Evolutionary conservation across 1,284 basidiomycete species (phyloP).

Genomic region (Sanguinoderma infundibulare): DNA sequence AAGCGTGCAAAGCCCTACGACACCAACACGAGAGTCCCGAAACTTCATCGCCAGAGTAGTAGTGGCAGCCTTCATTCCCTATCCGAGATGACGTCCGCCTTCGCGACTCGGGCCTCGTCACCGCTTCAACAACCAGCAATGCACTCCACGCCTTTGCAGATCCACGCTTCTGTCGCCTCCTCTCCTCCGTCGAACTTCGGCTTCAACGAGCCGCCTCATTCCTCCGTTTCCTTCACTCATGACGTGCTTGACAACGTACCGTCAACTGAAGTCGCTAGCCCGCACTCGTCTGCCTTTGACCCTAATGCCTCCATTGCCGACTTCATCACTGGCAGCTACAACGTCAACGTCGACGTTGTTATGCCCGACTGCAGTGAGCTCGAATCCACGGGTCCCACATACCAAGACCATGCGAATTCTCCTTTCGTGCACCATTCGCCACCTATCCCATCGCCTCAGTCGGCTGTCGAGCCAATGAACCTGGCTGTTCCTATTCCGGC

Average conservation of each 20-base stretch:
- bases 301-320: slow-evolving; percentile 23
- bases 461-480: slow-evolving; percentile 31
- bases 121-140: slow-evolving; percentile 35
- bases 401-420: slow-evolving; percentile 19
- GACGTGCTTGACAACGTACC: slow-evolving; percentile 15
- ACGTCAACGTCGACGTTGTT: slow-evolving; percentile 32
- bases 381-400: slow-evolving; percentile 20
- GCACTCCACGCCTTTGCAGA: slow-evolving; percentile 28
- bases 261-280: slow-evolving; percentile 20
- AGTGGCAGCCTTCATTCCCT: slow-evolving; percentile 37
- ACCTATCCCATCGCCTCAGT: slow-evolving; percentile 23
- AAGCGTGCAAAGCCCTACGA: slow-evolving; percentile 39
- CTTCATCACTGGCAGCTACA: slow-evolving; percentile 22
- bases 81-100: slow-evolving; percentile 33
- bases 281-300: slow-evolving; percentile 27
- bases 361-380: slow-evolving; percentile 31
- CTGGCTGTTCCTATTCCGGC: slow-evolving; percentile 28
- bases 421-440: neutral
- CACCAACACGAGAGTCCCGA: slow-evolving; percentile 22
- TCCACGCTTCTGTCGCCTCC: slow-evolving; percentile 22
- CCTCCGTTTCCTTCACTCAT: slow-evolving; percentile 12
- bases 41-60: slow-evolving; percentile 35
- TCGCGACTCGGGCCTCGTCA: slow-evolving; percentile 38
- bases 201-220: slow-evolving; percentile 5
- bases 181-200: slow-evolving; percentile 28